A percentile compares a stretch with the other conserved stretches of the same genome.
phyloP scores from a whole-genome alignment of 352 stramenopile genomes.

The Globisporangium spinosum region DNA sequence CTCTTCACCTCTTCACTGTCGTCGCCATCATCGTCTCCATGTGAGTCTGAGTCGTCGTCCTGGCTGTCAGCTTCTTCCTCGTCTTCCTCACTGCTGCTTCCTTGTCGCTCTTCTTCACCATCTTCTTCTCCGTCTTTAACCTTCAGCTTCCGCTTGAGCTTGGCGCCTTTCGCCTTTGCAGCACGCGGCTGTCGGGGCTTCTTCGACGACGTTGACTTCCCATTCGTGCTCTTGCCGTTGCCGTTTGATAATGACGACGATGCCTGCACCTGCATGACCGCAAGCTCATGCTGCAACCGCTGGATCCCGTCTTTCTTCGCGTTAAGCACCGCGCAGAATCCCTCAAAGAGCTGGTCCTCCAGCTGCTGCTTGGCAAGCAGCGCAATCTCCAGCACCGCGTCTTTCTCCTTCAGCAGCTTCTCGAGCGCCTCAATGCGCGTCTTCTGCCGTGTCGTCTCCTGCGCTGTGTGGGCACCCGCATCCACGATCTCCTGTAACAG shows the following conservation, averaged over 20 bases:
- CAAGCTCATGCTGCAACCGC: conserved; percentile 34
- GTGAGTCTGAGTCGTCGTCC: conserved; percentile 20
- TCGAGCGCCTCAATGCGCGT: conserved; percentile 30
- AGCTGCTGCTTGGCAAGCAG: conserved; percentile 38
- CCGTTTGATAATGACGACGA: not conserved
- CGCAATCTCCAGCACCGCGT: conserved; percentile 37
- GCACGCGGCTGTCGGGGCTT: not conserved
- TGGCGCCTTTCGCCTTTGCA: conserved; percentile 28
- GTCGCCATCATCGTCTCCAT: conserved; percentile 12
- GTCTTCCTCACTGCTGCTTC: conserved; percentile 2
- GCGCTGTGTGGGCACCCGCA: conserved; percentile 6
- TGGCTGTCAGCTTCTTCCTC: conserved; percentile 15
- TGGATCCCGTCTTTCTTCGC: conserved; percentile 62
- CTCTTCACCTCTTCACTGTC: not conserved
- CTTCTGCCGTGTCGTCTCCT: conserved; percentile 19
- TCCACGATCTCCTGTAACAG: conserved; percentile 33
- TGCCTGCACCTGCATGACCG: conserved; percentile 12
- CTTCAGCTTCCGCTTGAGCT: conserved; percentile 24
- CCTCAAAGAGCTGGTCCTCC: conserved; percentile 38
- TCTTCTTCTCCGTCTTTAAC: conserved; percentile 17
- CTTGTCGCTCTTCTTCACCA: conserved; percentile 17
- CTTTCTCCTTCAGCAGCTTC: conserved; percentile 37
- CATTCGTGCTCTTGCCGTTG: not conserved
- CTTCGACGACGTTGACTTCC: not conserved
- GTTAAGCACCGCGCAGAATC: conserved; percentile 52